phyloP scores from a whole-genome alignment of 257 asterid genomes.

The Scutellaria barbata region DNA sequence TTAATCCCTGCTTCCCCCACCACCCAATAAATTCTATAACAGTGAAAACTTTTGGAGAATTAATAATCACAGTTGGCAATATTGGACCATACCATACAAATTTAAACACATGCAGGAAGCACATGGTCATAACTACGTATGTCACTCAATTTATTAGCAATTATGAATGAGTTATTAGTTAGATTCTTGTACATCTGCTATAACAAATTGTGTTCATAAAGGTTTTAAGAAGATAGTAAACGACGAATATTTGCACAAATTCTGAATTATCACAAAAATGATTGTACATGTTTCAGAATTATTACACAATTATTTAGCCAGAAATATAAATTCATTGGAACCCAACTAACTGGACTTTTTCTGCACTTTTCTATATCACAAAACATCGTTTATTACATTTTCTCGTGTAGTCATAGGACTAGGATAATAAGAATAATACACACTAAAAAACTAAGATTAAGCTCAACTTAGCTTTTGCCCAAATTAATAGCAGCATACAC shows the following conservation, averaged over 20 bases:
- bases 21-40: background rate
- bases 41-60: conserved; percentile 25
- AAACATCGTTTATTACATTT: too few relatives aligned
- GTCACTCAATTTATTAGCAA: background rate
- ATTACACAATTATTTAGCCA: too few relatives aligned
- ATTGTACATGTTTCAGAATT: too few relatives aligned
- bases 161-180: too few relatives aligned
- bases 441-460: background rate
- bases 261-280: too few relatives aligned
- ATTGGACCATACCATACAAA: conserved; percentile 2
- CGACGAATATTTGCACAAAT: too few relatives aligned
- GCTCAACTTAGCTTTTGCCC: conserved; percentile 52
- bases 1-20: background rate
- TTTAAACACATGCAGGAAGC: background rate
- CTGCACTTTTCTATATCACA: background rate
- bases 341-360: too few relatives aligned
- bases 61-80: conserved; percentile 30
- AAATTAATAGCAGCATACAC: conserved; percentile 70
- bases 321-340: too few relatives aligned
- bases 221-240: too few relatives aligned
- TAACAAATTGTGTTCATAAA: too few relatives aligned
- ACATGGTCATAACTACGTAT: background rate
- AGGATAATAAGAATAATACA: background rate
- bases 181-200: too few relatives aligned
- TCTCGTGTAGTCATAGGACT: too few relatives aligned